Conservation (phyloP, 148 eudicot species). For the Gaultheria prostrata region DNA sequence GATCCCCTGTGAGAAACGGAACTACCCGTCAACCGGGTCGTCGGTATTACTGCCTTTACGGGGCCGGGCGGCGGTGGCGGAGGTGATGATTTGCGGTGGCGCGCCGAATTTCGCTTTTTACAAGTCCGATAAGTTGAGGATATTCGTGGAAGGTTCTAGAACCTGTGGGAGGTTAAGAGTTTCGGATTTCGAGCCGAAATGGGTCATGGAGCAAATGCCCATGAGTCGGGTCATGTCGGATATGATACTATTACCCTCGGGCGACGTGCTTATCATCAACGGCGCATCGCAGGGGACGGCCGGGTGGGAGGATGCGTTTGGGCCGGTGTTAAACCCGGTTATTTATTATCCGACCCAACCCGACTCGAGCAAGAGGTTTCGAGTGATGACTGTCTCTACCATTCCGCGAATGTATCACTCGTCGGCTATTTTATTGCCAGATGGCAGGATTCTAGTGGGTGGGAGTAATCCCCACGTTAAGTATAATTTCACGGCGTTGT, state of each 20-base stretch:
- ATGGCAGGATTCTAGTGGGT: slow-evolving; percentile 75
- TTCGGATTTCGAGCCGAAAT: slow-evolving; percentile 41
- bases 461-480: slow-evolving; percentile 76
- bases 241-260: slow-evolving; percentile 64
- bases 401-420: slow-evolving; percentile 82
- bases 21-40: slow-evolving; percentile 79
- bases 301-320: slow-evolving; percentile 78
- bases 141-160: slow-evolving; percentile 43
- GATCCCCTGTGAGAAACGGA: slow-evolving; percentile 59
- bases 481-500: slow-evolving; percentile 60
- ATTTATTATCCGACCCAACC: slow-evolving; percentile 34
- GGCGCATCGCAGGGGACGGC: slow-evolving; percentile 78
- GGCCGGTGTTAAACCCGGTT: slow-evolving; percentile 66
- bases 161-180: slow-evolving; percentile 54
- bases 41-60: slow-evolving; percentile 62
- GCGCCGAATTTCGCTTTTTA: slow-evolving; percentile 43
- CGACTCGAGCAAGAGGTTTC: slow-evolving; percentile 37
- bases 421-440: slow-evolving; percentile 52
- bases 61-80: slow-evolving; percentile 29
- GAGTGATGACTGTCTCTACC: slow-evolving; percentile 43
- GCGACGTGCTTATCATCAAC: slow-evolving; percentile 64
- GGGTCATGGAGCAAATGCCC: slow-evolving; percentile 75
- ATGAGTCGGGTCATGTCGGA: slow-evolving; percentile 83
- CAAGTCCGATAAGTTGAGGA: slow-evolving; percentile 23
- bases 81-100: slow-evolving; percentile 85